phyloP scores from a whole-genome alignment of 177 flowering plant species.

The Vitis hybrid region DNA sequence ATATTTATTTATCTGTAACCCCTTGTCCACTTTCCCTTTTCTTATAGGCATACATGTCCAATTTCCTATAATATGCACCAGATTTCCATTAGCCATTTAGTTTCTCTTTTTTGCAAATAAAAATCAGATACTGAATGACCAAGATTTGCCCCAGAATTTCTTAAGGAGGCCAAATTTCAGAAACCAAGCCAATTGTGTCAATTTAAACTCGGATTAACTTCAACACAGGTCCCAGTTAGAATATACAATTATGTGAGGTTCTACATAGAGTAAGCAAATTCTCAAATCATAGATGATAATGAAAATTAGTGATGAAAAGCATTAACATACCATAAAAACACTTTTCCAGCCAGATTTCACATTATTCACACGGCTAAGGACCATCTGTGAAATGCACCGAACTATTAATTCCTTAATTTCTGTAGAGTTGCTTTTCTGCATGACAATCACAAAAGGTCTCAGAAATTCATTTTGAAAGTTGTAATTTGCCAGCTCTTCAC shows the following conservation, averaged over 20 bases:
- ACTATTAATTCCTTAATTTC: slow-evolving; percentile 96
- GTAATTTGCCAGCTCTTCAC: slow-evolving; percentile 97
- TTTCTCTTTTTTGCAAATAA: no score
- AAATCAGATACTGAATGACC: no score
- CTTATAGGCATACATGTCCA: no score
- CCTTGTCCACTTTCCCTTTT: no score
- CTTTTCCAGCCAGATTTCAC: slow-evolving; percentile 99
- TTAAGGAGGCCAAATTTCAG: no score
- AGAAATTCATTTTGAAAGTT: slow-evolving; percentile 98
- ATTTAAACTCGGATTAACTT: background rate
- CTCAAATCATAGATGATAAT: background rate
- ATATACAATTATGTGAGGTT: background rate
- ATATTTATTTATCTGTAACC: no score
- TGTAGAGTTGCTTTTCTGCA: slow-evolving; percentile 87
- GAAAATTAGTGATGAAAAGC: background rate
- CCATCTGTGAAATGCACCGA: slow-evolving; percentile 99
- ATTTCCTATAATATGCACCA: no score
- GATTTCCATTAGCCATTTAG: no score
- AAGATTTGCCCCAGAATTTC: no score
- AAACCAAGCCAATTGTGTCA: no score
- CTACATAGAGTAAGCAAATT: background rate
- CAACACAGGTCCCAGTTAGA: background rate
- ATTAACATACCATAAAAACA: slow-evolving; percentile 80
- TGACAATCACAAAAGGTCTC: slow-evolving; percentile 92
- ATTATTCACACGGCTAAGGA: slow-evolving; percentile 92